Percentiles rank a stretch among this genome's conserved stretches.
Conservation (phyloP, 106 monocot species). For the Amphibolis antarctica region DNA sequence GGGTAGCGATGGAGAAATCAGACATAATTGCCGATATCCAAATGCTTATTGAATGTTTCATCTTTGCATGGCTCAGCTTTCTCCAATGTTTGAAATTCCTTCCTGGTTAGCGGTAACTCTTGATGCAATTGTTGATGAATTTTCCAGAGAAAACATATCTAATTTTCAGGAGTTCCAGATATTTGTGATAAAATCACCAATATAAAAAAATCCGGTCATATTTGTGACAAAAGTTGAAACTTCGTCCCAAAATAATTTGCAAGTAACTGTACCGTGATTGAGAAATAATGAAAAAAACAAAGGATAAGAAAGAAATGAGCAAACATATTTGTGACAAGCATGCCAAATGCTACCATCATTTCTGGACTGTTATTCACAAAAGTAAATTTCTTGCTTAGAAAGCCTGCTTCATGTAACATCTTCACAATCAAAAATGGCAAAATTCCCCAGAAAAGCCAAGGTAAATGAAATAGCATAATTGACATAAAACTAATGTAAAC, state of each 20-base stretch:
- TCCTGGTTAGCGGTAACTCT: neutral
- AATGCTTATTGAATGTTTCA: slow-evolving; percentile 13
- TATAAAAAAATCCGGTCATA: too few relatives aligned
- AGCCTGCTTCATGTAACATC: neutral
- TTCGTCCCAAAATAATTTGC: too few relatives aligned
- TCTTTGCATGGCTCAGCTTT: neutral
- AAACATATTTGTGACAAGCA: too few relatives aligned
- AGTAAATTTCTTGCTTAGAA: neutral
- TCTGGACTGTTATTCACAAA: neutral
- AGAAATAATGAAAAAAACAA: too few relatives aligned
- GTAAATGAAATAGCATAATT: neutral
- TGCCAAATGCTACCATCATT: neutral
- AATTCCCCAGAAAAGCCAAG: neutral
- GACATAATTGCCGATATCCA: slow-evolving; percentile 31
- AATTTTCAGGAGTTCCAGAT: too few relatives aligned
- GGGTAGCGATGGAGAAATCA: slow-evolving; percentile 32
- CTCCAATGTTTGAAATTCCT: neutral
- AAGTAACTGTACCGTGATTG: too few relatives aligned
- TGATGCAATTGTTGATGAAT: neutral
- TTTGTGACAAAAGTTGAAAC: too few relatives aligned
- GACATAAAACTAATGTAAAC: neutral
- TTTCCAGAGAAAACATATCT: too few relatives aligned
- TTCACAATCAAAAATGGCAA: neutral
- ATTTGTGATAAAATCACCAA: too few relatives aligned
- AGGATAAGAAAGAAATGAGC: too few relatives aligned